phyloP scores from a whole-genome alignment of 805 yeast genomes.

The Pichia rugopelliculosa region DNA sequence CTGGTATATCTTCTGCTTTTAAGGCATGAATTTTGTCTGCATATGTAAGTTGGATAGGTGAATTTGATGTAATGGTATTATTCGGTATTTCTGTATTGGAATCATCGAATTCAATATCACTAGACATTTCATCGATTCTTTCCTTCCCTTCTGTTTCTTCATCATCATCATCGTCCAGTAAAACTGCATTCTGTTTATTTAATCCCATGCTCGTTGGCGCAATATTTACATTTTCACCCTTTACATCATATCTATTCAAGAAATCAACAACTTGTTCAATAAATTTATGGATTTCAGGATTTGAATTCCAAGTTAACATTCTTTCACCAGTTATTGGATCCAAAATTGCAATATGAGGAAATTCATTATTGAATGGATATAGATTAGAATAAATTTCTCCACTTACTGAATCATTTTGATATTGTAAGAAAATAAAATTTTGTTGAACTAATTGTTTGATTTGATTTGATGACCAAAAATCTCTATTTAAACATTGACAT shows the following conservation, averaged over 20 bases:
- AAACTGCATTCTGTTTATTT: constrained; percentile 5
- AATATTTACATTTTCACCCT: constrained; percentile 57
- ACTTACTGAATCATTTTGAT: constrained; percentile 65
- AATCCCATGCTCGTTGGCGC: constrained; percentile 36
- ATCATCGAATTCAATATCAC: constrained; percentile 16
- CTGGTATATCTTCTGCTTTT: constrained; percentile 38
- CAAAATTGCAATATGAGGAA: constrained; percentile 84
- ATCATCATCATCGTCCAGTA: constrained; percentile 35
- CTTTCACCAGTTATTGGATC: constrained; percentile 97
- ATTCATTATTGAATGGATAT: constrained; percentile 57
- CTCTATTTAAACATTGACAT: constrained; percentile 88
- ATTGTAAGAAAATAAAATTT: constrained; percentile 79
- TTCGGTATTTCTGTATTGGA: constrained; percentile 8
- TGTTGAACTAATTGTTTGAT: constrained; percentile 59
- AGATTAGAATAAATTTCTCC: constrained; percentile 68
- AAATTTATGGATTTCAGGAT: constrained; percentile 56
- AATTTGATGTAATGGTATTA: constrained; percentile 6
- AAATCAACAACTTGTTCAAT: constrained; percentile 64
- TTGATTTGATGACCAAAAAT: constrained; percentile 72
- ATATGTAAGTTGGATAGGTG: constrained; percentile 13
- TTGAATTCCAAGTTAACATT: constrained; percentile 66
- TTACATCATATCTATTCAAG: constrained; percentile 54
- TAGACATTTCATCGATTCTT: constrained; percentile 2
- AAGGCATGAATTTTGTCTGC: constrained; percentile 14
- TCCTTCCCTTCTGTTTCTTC: constrained; percentile 22